A percentile compares a stretch with the other conserved stretches of the same genome.
Conservation (phyloP, 1,284 basidiomycete genomes). For the Trametes hirsuta region DNA sequence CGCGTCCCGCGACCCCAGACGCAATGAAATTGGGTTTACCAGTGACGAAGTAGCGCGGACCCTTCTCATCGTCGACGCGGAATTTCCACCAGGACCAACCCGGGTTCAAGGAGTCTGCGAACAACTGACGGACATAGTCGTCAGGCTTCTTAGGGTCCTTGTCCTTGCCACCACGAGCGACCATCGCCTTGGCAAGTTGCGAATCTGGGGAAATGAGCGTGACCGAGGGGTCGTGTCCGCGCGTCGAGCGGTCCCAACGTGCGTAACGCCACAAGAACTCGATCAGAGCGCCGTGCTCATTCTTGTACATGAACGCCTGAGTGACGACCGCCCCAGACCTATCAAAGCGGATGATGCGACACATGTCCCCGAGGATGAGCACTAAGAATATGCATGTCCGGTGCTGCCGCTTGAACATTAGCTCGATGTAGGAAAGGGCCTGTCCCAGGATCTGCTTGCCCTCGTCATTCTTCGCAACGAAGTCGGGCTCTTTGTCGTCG, state of each 20-base stretch:
- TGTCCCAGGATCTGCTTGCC: conserved; percentile 1
- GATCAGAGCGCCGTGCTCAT: background rate
- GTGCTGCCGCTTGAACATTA: conserved; percentile 6
- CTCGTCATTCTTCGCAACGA: background rate
- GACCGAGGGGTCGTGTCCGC: background rate
- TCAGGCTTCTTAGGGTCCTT: background rate
- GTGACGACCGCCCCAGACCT: background rate
- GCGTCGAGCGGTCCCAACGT: background rate
- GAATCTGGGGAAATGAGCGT: background rate
- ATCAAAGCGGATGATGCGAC: background rate
- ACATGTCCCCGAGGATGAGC: background rate
- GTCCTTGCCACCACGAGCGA: background rate
- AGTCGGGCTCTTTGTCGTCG: background rate
- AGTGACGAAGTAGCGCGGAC: background rate
- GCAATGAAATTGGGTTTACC: background rate
- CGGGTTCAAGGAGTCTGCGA: background rate
- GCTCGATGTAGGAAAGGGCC: background rate
- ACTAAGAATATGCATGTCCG: conserved; percentile 6
- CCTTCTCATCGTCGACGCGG: background rate
- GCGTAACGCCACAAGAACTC: background rate
- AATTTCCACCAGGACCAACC: background rate
- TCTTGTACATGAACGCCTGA: background rate
- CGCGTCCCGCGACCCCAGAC: background rate
- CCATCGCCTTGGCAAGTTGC: background rate
- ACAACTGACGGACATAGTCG: background rate